Base-by-base conservation (phyloP, 768 basidiomycete genomes). In the Termitomyces sp. region DNA sequence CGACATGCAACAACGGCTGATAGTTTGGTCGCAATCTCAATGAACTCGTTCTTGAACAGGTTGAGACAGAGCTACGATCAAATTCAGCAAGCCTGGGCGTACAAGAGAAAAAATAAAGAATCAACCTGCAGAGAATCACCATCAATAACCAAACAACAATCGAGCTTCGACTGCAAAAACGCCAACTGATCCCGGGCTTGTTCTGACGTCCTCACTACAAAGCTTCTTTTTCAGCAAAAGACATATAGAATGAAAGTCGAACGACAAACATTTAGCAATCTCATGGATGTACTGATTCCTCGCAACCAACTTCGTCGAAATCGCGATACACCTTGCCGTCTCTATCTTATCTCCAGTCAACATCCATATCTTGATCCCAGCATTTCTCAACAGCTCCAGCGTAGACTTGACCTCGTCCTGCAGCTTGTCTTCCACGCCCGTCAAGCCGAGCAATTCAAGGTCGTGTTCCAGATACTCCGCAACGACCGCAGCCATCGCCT, bases 281-380 rank as follows among this genome's bases (percentile, higher is more conserved):
- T 97, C 94, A 66, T 98, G 94, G 34, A 99, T 97, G 68, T 97
- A 98, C 71, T 99, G 97, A 65, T 94, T 94, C 64, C 97, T 81
- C 24, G 92, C 88, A 8, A 98, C 97, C 51, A 98, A 76, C 69
- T 98, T 98, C 7, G 92, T 97, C 37, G 94, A 97, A 61, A 98
- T 94, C 5, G 96, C 95, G 67, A 99, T 99, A 72, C 94, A 96
- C 37, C 95, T 88, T 5, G 97, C 97, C 3, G 97, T 99, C 77
- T 99, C 97, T 51, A 98, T 93, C 77, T 98, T 99, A 73, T 99
- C 97, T 1, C 97, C 96, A 0, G 97, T 99, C 65, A 98, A 78
- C 97, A 98, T 98, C 97, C 97, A 99, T 58, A 99, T 98, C 80
- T 92, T 97, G 73, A 99, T 86, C 4, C 96, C 96, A 0, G 96